Evolutionary conservation across 2,329 filamentous ascomycete species (phyloP).

Genomic region (Epichloe elymi): DNA sequence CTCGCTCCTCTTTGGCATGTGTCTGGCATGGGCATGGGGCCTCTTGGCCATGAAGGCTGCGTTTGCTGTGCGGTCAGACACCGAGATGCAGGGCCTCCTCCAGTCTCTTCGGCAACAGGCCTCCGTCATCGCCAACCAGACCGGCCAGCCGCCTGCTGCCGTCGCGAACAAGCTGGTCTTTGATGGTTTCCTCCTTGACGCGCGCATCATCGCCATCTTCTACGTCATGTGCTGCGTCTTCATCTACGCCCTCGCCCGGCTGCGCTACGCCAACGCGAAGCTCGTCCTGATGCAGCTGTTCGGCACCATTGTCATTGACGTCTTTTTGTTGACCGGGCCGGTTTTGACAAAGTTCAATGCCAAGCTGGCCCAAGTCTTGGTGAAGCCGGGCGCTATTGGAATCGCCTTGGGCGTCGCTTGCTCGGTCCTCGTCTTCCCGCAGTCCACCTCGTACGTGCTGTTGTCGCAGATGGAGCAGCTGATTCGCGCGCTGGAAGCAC

Average conservation of each 20-base stretch:
- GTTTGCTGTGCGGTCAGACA: slow-evolving; percentile 25
- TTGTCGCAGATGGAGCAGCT: slow-evolving; percentile 21
- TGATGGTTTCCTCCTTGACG: slow-evolving; percentile 33
- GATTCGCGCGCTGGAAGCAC: slow-evolving; percentile 17
- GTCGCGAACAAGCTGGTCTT: slow-evolving; percentile 25
- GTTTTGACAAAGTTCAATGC: slow-evolving; percentile 26
- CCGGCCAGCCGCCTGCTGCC: slow-evolving; percentile 10
- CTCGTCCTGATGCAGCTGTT: slow-evolving; percentile 31
- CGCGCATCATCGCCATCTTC: slow-evolving; percentile 26
- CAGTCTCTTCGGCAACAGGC: slow-evolving; percentile 22
- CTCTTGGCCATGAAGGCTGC: slow-evolving; percentile 35
- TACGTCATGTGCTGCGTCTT: slow-evolving; percentile 27
- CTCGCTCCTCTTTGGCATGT: slow-evolving; percentile 32
- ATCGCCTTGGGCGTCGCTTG: slow-evolving; percentile 30
- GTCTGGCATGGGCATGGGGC: slow-evolving; percentile 36
- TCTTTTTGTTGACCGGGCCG: slow-evolving; percentile 31
- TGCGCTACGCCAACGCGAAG: slow-evolving; percentile 32
- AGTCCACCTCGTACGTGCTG: slow-evolving; percentile 32
- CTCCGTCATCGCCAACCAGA: slow-evolving; percentile 18
- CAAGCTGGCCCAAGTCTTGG: slow-evolving; percentile 23
- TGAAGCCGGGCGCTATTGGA: slow-evolving; percentile 32
- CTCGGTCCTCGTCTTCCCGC: slow-evolving; percentile 33
- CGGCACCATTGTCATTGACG: slow-evolving; percentile 30
- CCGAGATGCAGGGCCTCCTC: slow-evolving; percentile 22
- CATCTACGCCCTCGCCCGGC: slow-evolving; percentile 29